Conservation (phyloP, 2,329 filamentous ascomycete species). For the Colletotrichum tropicicola region DNA sequence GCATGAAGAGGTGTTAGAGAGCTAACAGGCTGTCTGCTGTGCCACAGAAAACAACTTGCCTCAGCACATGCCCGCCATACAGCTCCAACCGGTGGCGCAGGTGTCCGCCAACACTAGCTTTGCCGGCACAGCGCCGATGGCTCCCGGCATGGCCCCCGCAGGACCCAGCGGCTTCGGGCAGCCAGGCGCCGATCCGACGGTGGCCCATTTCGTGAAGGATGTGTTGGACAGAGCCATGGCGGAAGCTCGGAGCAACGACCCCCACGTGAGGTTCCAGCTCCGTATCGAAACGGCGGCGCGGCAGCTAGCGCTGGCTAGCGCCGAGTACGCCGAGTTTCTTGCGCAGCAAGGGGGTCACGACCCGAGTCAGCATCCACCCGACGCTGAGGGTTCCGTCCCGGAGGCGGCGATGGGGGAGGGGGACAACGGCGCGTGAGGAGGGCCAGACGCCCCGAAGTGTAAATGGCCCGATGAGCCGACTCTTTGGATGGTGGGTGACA, state of each 20-base stretch:
- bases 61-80: constrained; percentile 42
- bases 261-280: constrained; percentile 55
- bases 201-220: constrained; percentile 43
- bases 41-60: constrained; percentile 56
- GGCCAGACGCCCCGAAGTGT: neutral
- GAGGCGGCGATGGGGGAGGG: constrained; percentile 30
- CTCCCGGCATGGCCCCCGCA: constrained; percentile 38
- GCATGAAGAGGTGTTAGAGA: neutral
- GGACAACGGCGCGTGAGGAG: constrained; percentile 26
- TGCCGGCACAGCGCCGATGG: constrained; percentile 36
- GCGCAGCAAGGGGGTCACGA: constrained; percentile 38
- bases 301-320: constrained; percentile 62
- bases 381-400: constrained; percentile 23
- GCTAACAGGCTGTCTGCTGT: neutral
- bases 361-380: constrained; percentile 34
- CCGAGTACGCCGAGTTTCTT: constrained; percentile 58
- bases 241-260: constrained; percentile 53
- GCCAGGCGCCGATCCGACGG: constrained; percentile 12
- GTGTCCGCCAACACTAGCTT: constrained; percentile 39
- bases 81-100: constrained; percentile 40
- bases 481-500: neutral
- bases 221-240: constrained; percentile 56
- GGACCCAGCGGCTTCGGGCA: constrained; percentile 33
- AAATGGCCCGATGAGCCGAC: no score
- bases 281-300: constrained; percentile 63